Percentiles rank a stretch among this genome's conserved stretches.
phyloP scores from a whole-genome alignment of 768 basidiomycete genomes.

The Phlebiopsis gigantea region DNA sequence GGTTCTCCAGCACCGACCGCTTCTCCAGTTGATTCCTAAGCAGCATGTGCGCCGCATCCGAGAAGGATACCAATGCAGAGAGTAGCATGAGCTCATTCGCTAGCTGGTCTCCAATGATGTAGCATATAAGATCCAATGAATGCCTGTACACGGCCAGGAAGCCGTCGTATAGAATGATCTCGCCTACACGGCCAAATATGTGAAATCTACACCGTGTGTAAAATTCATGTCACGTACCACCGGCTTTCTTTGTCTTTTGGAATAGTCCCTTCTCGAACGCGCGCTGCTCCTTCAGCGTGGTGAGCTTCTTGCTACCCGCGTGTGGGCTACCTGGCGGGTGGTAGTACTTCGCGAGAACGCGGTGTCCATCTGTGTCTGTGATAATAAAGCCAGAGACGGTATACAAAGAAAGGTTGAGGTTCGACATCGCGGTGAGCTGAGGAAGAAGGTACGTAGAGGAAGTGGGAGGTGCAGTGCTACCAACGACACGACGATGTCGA shows the following conservation, averaged over 20 bases:
- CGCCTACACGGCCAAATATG: conserved; percentile 45
- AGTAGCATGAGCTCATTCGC: conserved; percentile 98
- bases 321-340: conserved; percentile 58
- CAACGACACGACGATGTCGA: neutral
- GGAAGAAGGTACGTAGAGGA: neutral
- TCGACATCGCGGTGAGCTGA: neutral
- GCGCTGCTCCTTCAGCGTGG: conserved; percentile 85
- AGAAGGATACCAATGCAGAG: conserved; percentile 75
- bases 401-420: conserved; percentile 83
- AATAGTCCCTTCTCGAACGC: conserved; percentile 93
- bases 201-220: neutral
- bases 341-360: conserved; percentile 96
- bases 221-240: conserved; percentile 49
- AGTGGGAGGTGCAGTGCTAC: neutral
- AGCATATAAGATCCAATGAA: conserved; percentile 92
- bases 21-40: conserved; percentile 94
- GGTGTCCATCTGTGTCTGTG: conserved; percentile 92
- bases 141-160: conserved; percentile 93
- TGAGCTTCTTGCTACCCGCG: conserved; percentile 55
- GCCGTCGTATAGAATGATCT: conserved; percentile 87
- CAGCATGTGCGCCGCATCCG: conserved; percentile 81
- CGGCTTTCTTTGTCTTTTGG: conserved; percentile 92
- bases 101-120: conserved; percentile 78
- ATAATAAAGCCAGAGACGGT: conserved; percentile 83
- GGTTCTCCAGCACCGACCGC: conserved; percentile 87